Percentiles rank a stretch among this genome's conserved stretches.
phyloP scores from a whole-genome alignment of 805 yeast species.

The Yamadazyma nakazawae region DNA sequence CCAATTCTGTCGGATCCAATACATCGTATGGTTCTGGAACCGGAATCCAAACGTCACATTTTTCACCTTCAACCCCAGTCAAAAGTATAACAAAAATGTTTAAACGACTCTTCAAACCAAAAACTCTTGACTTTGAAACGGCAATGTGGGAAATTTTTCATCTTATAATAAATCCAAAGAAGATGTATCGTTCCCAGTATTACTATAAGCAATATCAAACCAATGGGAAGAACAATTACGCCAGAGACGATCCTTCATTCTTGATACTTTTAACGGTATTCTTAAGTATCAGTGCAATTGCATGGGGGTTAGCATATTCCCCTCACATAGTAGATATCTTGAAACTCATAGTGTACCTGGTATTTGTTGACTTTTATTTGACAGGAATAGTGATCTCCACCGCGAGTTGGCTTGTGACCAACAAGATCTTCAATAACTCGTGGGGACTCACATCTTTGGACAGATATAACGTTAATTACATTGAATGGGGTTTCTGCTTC shows the following conservation, averaged over 20 bases:
- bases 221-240: conserved; percentile 50
- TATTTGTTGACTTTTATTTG: conserved; percentile 73
- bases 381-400: conserved; percentile 71
- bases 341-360: conserved; percentile 76
- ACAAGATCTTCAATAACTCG: conserved; percentile 51
- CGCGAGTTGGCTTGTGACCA: conserved; percentile 67
- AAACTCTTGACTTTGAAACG: conserved; percentile 85
- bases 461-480: conserved; percentile 31
- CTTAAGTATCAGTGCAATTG: conserved; percentile 70
- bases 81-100: conserved; percentile 29
- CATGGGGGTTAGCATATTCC: conserved; percentile 86
- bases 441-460: conserved; percentile 17
- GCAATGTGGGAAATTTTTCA: conserved; percentile 89
- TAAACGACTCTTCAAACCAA: conserved; percentile 55
- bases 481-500: conserved; percentile 94
- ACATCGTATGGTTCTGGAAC: neutral
- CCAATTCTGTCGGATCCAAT: conserved; percentile 2
- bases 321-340: conserved; percentile 59
- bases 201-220: conserved; percentile 53
- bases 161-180: conserved; percentile 68
- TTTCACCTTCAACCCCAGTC: conserved; percentile 10
- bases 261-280: conserved; percentile 67
- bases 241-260: conserved; percentile 91
- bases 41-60: neutral
- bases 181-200: conserved; percentile 77